Conservation (phyloP, 2,329 filamentous ascomycete species). For the Verticillium isaacii region DNA sequence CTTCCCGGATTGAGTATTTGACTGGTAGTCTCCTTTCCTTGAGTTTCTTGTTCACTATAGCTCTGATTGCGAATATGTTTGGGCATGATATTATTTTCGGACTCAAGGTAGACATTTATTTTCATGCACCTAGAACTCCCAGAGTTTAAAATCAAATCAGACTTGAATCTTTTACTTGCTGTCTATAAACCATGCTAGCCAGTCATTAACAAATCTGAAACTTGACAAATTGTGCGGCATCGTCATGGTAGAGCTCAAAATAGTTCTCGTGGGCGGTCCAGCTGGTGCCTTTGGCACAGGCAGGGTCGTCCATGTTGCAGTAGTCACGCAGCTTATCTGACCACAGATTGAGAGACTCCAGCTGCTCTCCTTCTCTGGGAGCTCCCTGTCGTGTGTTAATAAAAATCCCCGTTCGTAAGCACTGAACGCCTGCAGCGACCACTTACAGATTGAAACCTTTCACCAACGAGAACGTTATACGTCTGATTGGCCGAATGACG, state of each 20-base stretch:
- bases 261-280: slow-evolving; percentile 30
- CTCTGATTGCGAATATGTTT: too few species aligned
- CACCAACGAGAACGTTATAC: slow-evolving; percentile 25
- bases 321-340: slow-evolving; percentile 19
- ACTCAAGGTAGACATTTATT: too few species aligned
- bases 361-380: slow-evolving; percentile 5
- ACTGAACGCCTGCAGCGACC: neutral
- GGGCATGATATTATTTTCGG: too few species aligned
- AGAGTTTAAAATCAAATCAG: too few species aligned
- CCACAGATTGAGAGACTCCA: slow-evolving; percentile 3
- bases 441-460: slow-evolving; percentile 5
- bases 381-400: slow-evolving; percentile 1
- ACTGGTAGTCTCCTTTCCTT: too few species aligned
- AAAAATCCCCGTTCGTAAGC: too few species aligned
- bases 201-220: too few species aligned
- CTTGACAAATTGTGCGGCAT: neutral
- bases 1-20: too few species aligned
- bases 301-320: slow-evolving; percentile 30
- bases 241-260: slow-evolving; percentile 37
- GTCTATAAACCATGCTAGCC: too few species aligned
- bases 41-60: too few species aligned
- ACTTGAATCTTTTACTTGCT: too few species aligned
- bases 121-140: too few species aligned
- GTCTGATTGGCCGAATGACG: slow-evolving; percentile 27
- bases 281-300: slow-evolving; percentile 30